A percentile compares a stretch with the other conserved stretches of the same genome.
These are phyloP conservation scores for Skeletonema potamos DNA, from an alignment of 108 stramenopile genomes.

Conservation along the genomic window DNA sequence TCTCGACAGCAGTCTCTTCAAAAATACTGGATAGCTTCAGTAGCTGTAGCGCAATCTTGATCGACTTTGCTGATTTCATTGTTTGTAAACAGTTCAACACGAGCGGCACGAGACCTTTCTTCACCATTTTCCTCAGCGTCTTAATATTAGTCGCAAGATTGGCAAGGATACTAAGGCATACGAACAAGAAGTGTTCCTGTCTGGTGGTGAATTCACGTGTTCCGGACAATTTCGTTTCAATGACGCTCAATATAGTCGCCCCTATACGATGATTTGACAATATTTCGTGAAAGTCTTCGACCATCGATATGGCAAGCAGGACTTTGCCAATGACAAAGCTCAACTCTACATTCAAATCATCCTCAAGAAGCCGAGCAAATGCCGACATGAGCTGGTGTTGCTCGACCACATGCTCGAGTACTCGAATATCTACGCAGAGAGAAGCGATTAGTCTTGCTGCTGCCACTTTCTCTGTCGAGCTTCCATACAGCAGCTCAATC, in stretches of 20 bases:
- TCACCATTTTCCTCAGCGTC: constrained; percentile 31
- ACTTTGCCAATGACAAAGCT: constrained; percentile 32
- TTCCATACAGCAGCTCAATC: constrained; percentile 33
- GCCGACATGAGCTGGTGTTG: constrained; percentile 35
- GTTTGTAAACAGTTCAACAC: constrained; percentile 6
- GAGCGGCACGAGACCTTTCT: constrained; percentile 18
- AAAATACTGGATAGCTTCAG: constrained; percentile 24
- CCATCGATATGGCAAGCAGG: constrained; percentile 17
- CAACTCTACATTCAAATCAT: constrained; percentile 25
- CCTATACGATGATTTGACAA: constrained; percentile 27
- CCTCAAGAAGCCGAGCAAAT: constrained; percentile 17
- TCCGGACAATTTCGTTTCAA: background rate
- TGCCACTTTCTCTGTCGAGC: constrained; percentile 9
- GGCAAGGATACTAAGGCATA: constrained; percentile 25
- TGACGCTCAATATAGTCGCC: constrained; percentile 16
- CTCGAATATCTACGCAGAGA: background rate
- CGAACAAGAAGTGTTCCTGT: constrained; percentile 24
- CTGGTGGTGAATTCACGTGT: background rate
- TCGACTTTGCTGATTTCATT: background rate
- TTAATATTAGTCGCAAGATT: constrained; percentile 25
- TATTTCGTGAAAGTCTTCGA: constrained; percentile 18
- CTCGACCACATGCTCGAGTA: constrained; percentile 10
- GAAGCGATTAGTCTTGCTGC: background rate
- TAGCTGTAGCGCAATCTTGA: constrained; percentile 1
- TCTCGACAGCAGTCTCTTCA: constrained; percentile 22